Percentiles rank a stretch among this genome's conserved stretches.
Conservation (phyloP, 2,329 filamentous ascomycete species). For the Grosmannia serpens region DNA sequence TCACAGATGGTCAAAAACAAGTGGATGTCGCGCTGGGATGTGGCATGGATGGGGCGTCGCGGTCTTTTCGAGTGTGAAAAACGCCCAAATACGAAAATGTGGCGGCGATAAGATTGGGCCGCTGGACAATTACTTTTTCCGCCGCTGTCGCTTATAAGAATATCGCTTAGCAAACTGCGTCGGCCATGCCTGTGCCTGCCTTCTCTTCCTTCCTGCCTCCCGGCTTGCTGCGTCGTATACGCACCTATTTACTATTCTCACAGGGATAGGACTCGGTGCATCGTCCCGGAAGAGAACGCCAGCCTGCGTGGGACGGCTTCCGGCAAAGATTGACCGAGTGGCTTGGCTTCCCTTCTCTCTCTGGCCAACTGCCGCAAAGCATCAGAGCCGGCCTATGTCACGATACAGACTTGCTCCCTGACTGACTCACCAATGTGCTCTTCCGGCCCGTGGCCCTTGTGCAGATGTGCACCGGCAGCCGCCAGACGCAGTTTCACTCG, state of each 20-base stretch:
- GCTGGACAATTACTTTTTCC: background rate
- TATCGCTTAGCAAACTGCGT: background rate
- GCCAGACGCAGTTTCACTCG: background rate
- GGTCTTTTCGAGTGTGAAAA: background rate
- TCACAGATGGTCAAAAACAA: background rate
- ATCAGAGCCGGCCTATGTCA: background rate
- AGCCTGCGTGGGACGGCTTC: no score
- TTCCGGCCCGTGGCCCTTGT: background rate
- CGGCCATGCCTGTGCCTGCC: no score
- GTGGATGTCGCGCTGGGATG: constrained; percentile 17
- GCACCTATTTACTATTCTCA: no score
- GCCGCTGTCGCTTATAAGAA: background rate
- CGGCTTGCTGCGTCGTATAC: no score
- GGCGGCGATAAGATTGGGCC: background rate
- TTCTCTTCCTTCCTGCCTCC: no score
- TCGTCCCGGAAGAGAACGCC: no score
- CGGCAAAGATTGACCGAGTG: no score
- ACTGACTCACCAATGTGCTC: background rate
- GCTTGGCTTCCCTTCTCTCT: no score
- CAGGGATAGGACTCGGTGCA: no score
- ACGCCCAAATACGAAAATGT: background rate
- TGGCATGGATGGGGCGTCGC: background rate
- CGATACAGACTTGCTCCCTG: background rate
- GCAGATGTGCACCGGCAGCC: background rate
- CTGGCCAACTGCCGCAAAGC: background rate